phyloP scores from a whole-genome alignment of 805 yeast genomes.

The Saccharomycopsis olivae region DNA sequence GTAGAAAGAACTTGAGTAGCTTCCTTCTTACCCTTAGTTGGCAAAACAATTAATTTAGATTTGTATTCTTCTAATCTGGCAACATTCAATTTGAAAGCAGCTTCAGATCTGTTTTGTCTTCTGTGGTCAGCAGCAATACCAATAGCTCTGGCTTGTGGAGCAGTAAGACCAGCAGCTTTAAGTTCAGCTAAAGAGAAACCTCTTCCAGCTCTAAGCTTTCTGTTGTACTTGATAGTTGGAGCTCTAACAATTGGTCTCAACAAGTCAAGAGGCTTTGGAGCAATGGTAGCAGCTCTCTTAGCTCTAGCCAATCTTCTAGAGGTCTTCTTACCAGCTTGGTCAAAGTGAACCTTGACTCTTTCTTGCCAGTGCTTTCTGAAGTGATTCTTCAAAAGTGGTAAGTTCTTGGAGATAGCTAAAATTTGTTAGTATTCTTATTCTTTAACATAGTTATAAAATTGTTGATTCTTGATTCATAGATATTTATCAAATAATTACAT shows the following conservation, averaged over 20 bases:
- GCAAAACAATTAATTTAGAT: slow-evolving; percentile 92
- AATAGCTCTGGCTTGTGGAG: slow-evolving; percentile 94
- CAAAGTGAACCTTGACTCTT: slow-evolving; percentile 98
- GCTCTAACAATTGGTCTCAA: slow-evolving; percentile 98
- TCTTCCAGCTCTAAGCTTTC: slow-evolving; percentile 99
- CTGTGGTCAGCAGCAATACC: slow-evolving; percentile 99
- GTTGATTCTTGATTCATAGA: background rate
- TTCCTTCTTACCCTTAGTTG: slow-evolving; percentile 77
- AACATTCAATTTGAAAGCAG: slow-evolving; percentile 89
- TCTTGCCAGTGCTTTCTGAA: slow-evolving; percentile 99
- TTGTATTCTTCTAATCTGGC: slow-evolving; percentile 94
- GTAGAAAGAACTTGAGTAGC: slow-evolving; percentile 65
- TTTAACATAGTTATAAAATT: too few relatives aligned
- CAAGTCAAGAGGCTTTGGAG: slow-evolving; percentile 96
- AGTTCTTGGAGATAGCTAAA: slow-evolving; percentile 93
- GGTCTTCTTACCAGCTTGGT: slow-evolving; percentile 99
- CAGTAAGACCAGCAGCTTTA: slow-evolving; percentile 91
- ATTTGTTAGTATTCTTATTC: background rate
- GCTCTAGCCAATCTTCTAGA: slow-evolving; percentile 94
- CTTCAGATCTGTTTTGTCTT: slow-evolving; percentile 96
- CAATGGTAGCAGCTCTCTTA: slow-evolving; percentile 84
- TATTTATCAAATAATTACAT: too few relatives aligned
- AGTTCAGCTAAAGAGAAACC: slow-evolving; percentile 98
- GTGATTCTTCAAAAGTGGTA: slow-evolving; percentile 98
- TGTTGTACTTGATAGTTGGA: slow-evolving; percentile 98